A percentile compares a stretch with the other conserved stretches of the same genome.
Evolutionary conservation across 1,139 yeast species (phyloP).

Genomic region (Nakaseomyces kungkrabaensis): DNA sequence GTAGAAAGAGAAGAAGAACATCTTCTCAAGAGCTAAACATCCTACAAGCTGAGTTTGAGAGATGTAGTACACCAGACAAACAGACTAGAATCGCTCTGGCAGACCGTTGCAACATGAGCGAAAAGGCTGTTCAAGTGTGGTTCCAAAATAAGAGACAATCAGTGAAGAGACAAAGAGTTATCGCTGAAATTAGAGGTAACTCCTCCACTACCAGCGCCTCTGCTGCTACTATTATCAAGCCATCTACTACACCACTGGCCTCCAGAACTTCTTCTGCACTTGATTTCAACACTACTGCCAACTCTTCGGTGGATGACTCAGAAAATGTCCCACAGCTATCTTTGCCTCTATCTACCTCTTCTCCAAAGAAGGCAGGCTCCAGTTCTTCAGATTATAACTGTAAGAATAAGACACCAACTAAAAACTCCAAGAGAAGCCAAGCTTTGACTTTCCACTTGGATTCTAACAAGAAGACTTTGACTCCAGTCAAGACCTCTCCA

Average conservation of each 20-base stretch:
- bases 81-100: slow-evolving; percentile 69
- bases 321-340: slow-evolving; percentile 2
- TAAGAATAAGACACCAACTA: slow-evolving; percentile 3
- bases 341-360: slow-evolving; percentile 7
- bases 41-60: slow-evolving; percentile 65
- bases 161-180: slow-evolving; percentile 37
- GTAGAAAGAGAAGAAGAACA: slow-evolving; percentile 92
- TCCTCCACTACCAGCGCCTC: no score
- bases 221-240: not conserved
- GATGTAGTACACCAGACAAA: slow-evolving; percentile 76
- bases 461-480: slow-evolving; percentile 23
- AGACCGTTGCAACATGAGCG: slow-evolving; percentile 76
- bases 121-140: slow-evolving; percentile 96
- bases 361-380: slow-evolving; percentile 4
- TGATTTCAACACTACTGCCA: not conserved
- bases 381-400: not conserved
- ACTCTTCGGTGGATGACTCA: not conserved
- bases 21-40: slow-evolving; percentile 76
- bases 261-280: slow-evolving; percentile 6
- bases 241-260: slow-evolving; percentile 9
- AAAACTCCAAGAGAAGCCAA: slow-evolving; percentile 19
- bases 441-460: slow-evolving; percentile 27
- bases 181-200: not conserved
- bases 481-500: slow-evolving; percentile 26
- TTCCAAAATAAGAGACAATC: slow-evolving; percentile 92